phyloP scores from a whole-genome alignment of 345 rosid genomes.

The Eucalyptus cloeziana region DNA sequence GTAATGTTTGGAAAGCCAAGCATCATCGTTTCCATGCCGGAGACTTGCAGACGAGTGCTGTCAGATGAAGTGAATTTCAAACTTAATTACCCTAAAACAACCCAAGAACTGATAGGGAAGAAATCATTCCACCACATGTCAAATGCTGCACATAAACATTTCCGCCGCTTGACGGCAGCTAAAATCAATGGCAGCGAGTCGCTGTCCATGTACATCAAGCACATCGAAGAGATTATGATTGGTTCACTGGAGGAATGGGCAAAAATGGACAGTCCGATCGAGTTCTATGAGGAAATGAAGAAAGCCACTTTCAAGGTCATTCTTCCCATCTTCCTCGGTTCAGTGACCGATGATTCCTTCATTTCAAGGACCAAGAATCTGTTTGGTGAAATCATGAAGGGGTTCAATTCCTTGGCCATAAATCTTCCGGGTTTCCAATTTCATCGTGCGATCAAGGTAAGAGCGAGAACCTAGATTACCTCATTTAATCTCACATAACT shows the following conservation, averaged over 20 bases:
- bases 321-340: constrained; percentile 14
- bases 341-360: constrained; percentile 3
- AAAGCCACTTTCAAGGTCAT: constrained; percentile 17
- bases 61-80: constrained; percentile 18
- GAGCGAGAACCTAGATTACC: background rate
- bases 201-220: constrained; percentile 23
- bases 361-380: constrained; percentile 8
- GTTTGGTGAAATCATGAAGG: constrained; percentile 12
- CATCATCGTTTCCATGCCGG: constrained; percentile 17
- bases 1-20: constrained; percentile 29
- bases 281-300: constrained; percentile 18
- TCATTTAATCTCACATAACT: background rate
- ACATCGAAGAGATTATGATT: constrained; percentile 18
- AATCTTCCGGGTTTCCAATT: constrained; percentile 52
- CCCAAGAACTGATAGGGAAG: constrained; percentile 12
- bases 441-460: constrained; percentile 40
- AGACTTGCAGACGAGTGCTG: constrained; percentile 18
- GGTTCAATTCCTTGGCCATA: constrained; percentile 38
- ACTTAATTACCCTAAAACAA: constrained; percentile 19
- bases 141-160: constrained; percentile 38
- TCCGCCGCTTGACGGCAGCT: constrained; percentile 37
- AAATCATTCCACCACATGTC: constrained; percentile 27
- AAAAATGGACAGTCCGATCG: background rate
- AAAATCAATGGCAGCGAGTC: constrained; percentile 47
- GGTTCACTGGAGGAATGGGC: constrained; percentile 15